Evolutionary conservation across 1,284 basidiomycete species (phyloP), one percentile per base, ranked within the genome.

Genomic region (Microbotryomycetes sp.): DNA sequence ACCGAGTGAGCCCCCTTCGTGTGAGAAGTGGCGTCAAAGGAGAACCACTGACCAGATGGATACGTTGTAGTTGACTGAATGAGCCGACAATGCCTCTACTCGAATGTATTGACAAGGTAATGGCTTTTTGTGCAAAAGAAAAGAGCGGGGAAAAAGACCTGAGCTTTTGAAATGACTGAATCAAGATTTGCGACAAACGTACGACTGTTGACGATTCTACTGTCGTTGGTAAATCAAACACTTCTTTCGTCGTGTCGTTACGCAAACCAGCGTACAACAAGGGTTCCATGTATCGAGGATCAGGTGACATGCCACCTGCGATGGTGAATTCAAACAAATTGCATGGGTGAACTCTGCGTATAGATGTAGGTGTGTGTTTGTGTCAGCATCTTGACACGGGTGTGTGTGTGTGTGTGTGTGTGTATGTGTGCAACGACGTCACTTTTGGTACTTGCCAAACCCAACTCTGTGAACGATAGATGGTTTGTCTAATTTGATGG

Each of bases 401-500:
- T 6, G 50, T 23, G 26, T 6, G 16, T 6, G n/a, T 6, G 15
- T 29, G 15, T 30, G 50, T 7, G 32, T 22, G 45, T 48, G 23
- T 26, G 22, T 9, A 49, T 19, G 19, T 9, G 1, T 7, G 23
- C 47, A 23, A 32, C 16, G 49, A 56, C 25, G 49, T 16, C 73
- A 63, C 60, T 75, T 75, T 62, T 70, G 49, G 61, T 73, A 74
- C 52, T 77, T 77, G 58, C 74, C 75, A 51, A 77, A 76, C 14
- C 69, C 72, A 64, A 77, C 70, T 25, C 53, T 54, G 1, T 54
- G 54, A 16, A 75, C 69, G 23, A 76, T 59, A 25, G 70, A 63
- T 9, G 63, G 68, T 29, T 69, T 62, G 28, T 74, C 71, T 19
- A 76, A 66, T 59, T 74, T 71, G 51, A 76, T 56, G 32, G 70